These are phyloP conservation scores for Sclerotinia borealis DNA, from an alignment of 2,329 filamentous ascomycete genomes.

Conservation along the genomic window DNA sequence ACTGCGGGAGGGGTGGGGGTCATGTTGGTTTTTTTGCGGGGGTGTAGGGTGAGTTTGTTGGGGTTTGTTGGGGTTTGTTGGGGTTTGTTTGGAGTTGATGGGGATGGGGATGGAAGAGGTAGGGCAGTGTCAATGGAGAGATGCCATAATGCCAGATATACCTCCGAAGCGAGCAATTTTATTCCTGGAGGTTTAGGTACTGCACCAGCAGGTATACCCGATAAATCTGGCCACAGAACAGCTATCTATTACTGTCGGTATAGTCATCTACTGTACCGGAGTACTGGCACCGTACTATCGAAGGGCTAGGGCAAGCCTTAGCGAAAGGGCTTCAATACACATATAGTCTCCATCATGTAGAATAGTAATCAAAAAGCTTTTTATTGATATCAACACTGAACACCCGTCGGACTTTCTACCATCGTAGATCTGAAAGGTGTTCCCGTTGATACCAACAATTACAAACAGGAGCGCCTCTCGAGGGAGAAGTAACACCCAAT, in stretches of 20 bases:
- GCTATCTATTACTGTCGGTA: too few species aligned
- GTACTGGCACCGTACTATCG: too few species aligned
- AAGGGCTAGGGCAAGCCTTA: too few species aligned
- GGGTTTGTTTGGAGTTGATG: background rate
- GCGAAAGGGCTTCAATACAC: too few species aligned
- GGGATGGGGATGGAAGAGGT: background rate
- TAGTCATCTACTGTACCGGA: too few species aligned
- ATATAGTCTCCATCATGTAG: too few species aligned
- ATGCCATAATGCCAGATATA: background rate
- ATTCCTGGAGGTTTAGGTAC: conserved; percentile 45
- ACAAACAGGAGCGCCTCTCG: conserved; percentile 82
- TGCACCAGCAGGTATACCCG: conserved; percentile 34
- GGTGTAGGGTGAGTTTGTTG: background rate
- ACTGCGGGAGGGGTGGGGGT: conserved; percentile 38
- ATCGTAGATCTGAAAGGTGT: too few species aligned
- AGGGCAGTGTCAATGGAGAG: background rate
- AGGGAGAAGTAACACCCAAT: conserved; percentile 73
- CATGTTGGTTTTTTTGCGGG: background rate
- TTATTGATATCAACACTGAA: too few species aligned
- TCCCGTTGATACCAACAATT: too few species aligned
- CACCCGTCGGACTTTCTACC: too few species aligned
- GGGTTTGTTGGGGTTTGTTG: background rate
- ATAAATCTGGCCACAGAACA: conserved; percentile 45
- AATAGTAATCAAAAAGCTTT: too few species aligned
- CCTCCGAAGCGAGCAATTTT: conserved; percentile 64